These are phyloP conservation scores for Amphichorda felina DNA, from an alignment of 2,329 filamentous ascomycete species.

Conservation along the genomic window DNA sequence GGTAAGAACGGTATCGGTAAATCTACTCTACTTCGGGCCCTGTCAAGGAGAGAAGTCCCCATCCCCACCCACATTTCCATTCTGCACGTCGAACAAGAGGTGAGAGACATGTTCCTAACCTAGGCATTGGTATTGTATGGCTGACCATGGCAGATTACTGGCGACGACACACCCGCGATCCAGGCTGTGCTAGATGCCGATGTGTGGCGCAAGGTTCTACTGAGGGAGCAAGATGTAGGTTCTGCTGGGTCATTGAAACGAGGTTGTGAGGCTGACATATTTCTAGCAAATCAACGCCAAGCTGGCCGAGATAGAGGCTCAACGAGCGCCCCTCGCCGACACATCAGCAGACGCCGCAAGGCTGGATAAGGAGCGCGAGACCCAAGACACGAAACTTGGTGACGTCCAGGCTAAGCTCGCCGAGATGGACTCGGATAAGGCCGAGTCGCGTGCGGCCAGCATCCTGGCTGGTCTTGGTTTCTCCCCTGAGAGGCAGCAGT, in stretches of 20 bases:
- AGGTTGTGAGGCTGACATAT: neutral
- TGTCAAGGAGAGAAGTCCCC: constrained; percentile 84
- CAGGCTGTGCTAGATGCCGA: constrained; percentile 96
- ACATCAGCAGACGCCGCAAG: constrained; percentile 80
- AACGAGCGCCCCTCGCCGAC: constrained; percentile 73
- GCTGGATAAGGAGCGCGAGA: constrained; percentile 79
- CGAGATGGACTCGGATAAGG: constrained; percentile 99
- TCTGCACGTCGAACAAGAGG: constrained; percentile 96
- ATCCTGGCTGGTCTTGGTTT: constrained; percentile 96
- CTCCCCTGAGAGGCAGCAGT: constrained; percentile 84
- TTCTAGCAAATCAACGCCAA: constrained; percentile 61
- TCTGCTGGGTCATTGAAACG: neutral
- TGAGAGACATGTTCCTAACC: too few relatives aligned
- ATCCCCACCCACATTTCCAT: constrained; percentile 98
- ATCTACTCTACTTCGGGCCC: constrained; percentile 83
- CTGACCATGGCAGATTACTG: constrained; percentile 52
- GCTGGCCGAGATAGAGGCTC: constrained; percentile 63
- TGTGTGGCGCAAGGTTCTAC: constrained; percentile 93
- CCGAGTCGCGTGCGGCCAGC: constrained; percentile 86
- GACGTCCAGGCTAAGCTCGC: constrained; percentile 86
- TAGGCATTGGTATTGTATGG: too few relatives aligned
- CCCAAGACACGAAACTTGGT: constrained; percentile 77
- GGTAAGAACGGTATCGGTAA: constrained; percentile 99
- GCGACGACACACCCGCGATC: constrained; percentile 88
- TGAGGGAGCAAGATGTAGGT: constrained; percentile 74